These are phyloP conservation scores for Fomitopsis pulvina DNA, from an alignment of 768 basidiomycete species.

Conservation along the genomic window DNA sequence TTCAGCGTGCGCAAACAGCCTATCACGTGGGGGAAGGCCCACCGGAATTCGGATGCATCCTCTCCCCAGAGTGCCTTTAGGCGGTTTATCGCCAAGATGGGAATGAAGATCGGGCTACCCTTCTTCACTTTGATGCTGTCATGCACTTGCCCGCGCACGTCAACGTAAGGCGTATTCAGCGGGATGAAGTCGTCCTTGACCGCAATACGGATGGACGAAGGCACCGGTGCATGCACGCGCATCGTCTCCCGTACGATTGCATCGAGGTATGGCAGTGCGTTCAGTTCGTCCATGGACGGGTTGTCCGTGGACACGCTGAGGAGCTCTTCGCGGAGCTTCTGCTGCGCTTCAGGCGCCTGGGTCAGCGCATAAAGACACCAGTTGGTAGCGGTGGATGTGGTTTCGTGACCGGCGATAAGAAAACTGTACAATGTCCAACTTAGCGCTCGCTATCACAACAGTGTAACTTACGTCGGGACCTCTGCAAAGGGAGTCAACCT, in stretches of 20 bases:
- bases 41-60: slow-evolving; percentile 50
- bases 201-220: slow-evolving; percentile 40
- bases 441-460: not conserved
- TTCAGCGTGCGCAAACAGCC: not conserved
- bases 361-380: slow-evolving; percentile 33
- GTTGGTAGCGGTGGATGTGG: slow-evolving; percentile 27
- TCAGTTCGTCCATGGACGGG: slow-evolving; percentile 64
- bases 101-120: slow-evolving; percentile 33
- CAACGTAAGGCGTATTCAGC: slow-evolving; percentile 26
- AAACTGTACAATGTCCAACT: slow-evolving; percentile 3
- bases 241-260: slow-evolving; percentile 53
- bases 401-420: slow-evolving; percentile 33
- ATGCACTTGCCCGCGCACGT: slow-evolving; percentile 10
- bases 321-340: slow-evolving; percentile 32
- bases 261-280: slow-evolving; percentile 62
- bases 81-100: slow-evolving; percentile 48
- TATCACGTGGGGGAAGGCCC: slow-evolving; percentile 16
- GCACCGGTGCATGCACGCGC: slow-evolving; percentile 48
- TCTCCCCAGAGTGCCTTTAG: slow-evolving; percentile 52
- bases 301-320: slow-evolving; percentile 31
- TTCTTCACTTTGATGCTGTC: slow-evolving; percentile 13
- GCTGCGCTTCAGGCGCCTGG: slow-evolving; percentile 27
- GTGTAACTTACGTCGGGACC: slow-evolving; percentile 16
- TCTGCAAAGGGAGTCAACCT: slow-evolving; percentile 6
- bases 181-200: slow-evolving; percentile 45